Conservation (phyloP, 441 rosid genomes). For the Adansonia rubrostipa region DNA sequence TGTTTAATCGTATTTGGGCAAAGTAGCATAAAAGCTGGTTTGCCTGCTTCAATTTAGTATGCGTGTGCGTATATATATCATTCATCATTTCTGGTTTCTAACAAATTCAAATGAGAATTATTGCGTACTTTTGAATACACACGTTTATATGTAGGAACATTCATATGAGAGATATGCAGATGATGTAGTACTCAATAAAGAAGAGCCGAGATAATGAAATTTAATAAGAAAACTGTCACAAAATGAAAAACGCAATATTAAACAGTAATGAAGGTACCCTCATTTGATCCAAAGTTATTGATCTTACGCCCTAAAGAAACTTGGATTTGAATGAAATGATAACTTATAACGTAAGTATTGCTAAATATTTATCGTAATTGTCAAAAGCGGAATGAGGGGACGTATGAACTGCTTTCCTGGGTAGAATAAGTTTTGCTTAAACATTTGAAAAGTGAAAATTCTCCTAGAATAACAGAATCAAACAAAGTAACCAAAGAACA, state of each 20-base stretch:
- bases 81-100: background rate
- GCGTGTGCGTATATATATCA: too few relatives aligned
- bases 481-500: background rate
- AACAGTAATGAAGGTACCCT: background rate
- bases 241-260: background rate
- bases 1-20: too few relatives aligned
- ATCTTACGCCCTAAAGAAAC: background rate
- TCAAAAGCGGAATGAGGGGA: constrained; percentile 7
- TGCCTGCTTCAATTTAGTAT: background rate
- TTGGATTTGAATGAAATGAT: background rate
- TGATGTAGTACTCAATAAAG: background rate
- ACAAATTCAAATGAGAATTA: background rate
- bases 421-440: background rate
- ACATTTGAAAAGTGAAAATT: constrained; percentile 1
- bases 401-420: background rate
- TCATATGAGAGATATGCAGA: background rate
- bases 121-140: background rate
- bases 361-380: background rate
- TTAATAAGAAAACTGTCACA: background rate
- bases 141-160: background rate
- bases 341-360: background rate
- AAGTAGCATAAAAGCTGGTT: background rate
- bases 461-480: background rate
- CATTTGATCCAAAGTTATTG: background rate
- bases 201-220: background rate